Base-by-base conservation (phyloP, 257 asterid genomes). In the Linaria vulgaris region DNA sequence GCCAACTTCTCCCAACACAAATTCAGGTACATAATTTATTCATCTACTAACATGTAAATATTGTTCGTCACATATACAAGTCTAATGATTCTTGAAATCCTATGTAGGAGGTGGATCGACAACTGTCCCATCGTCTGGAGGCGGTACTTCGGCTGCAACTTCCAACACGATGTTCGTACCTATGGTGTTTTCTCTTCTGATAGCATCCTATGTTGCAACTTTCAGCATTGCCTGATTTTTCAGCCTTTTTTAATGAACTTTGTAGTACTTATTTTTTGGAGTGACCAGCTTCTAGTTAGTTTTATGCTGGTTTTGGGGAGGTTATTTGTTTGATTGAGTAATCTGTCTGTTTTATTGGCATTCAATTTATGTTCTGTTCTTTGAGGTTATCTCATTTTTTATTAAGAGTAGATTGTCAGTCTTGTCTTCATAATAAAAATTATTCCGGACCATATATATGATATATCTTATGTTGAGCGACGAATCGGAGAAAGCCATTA, bases 1-100 rank as follows among this genome's bases (percentile, higher is more conserved):
- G 21, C 82, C 86, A 6, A 68, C 68, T 46, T 53, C 91, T 76
- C 85, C 87, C 24, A 69, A 59, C 74, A 31, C 78, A 31, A 64
- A 23, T 56, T 9, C 48, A 34, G 48, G n/a, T 12, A 1, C 14
- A 12, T 5, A n/a, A n/a, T n/a, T n/a, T n/a, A n/a, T n/a, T n/a
- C n/a, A n/a, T n/a, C n/a, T n/a, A n/a, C n/a, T n/a, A n/a, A n/a
- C n/a, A n/a, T n/a, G n/a, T n/a, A n/a, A n/a, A n/a, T n/a, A n/a
- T n/a, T n/a, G n/a, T n/a, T n/a, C n/a, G n/a, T n/a, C n/a, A n/a
- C n/a, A n/a, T n/a, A n/a, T n/a, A 44, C 17, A 44, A 44, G 7
- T 44, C 3, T 2, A n/a, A 14, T 44, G 49, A 44, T 44, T 44
- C 16, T 34, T 34, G 41, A 34, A n/a, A 3, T 34, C 10, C 6